Conservation (phyloP, 2,329 filamentous ascomycete species). For the Talaromyces atroroseus region DNA sequence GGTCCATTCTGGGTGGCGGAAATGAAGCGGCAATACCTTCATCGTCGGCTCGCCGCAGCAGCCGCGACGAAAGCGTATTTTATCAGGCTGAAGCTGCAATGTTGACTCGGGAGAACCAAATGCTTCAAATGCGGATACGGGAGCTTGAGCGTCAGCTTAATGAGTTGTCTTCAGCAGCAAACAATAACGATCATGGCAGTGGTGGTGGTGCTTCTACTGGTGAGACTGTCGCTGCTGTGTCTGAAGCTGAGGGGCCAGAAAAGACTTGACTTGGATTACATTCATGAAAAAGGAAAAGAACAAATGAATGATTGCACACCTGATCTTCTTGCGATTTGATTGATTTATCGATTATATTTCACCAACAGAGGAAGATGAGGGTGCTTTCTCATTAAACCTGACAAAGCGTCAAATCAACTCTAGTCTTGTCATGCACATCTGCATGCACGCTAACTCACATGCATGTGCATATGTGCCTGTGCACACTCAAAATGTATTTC, state of each 20-base stretch:
- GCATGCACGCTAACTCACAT: not conserved
- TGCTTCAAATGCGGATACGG: slow-evolving; percentile 43
- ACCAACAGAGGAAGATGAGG: not conserved
- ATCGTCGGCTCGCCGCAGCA: slow-evolving; percentile 27
- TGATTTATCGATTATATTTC: not conserved
- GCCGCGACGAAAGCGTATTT: slow-evolving; percentile 43
- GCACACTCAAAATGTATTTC: not conserved
- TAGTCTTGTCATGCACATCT: not conserved
- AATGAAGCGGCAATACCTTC: slow-evolving; percentile 18
- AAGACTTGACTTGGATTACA: not conserved
- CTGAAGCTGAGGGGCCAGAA: not conserved
- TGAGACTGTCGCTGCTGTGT: not conserved
- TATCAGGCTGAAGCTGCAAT: slow-evolving; percentile 45
- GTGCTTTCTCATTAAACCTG: not conserved
- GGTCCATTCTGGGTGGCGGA: slow-evolving; percentile 18
- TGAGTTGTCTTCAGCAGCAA: slow-evolving; percentile 4
- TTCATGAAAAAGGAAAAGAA: not conserved
- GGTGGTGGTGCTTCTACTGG: not conserved
- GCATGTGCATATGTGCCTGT: not conserved
- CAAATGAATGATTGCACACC: not conserved
- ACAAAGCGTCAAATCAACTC: too few relatives aligned
- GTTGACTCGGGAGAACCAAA: slow-evolving; percentile 44
- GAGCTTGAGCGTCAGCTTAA: slow-evolving; percentile 32
- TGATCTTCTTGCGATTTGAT: not conserved
- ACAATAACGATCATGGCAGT: not conserved